phyloP scores from a whole-genome alignment of 2,329 filamentous ascomycete genomes.

The Penicillium decumbens region DNA sequence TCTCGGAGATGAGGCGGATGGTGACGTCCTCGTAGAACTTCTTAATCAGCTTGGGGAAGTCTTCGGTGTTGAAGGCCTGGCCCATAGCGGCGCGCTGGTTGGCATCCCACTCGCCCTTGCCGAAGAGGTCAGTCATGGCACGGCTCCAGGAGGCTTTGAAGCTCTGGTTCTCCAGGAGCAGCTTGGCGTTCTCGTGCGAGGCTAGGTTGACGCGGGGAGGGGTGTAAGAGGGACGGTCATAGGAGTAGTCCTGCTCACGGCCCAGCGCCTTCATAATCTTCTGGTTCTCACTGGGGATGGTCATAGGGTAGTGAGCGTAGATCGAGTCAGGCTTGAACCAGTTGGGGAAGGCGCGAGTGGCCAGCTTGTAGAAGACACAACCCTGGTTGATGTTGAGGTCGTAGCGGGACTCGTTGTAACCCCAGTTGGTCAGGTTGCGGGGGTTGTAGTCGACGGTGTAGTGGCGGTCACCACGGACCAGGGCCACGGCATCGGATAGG shows the following conservation, averaged over 20 bases:
- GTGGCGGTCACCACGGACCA: constrained; percentile 72
- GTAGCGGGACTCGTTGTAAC: constrained; percentile 68
- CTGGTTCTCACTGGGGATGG: constrained; percentile 66
- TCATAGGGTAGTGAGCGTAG: constrained; percentile 73
- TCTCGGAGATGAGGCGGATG: constrained; percentile 57
- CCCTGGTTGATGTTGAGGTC: constrained; percentile 73
- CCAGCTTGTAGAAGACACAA: constrained; percentile 79
- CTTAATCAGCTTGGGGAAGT: constrained; percentile 61
- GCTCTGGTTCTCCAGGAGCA: constrained; percentile 58
- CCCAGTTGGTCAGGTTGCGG: constrained; percentile 75
- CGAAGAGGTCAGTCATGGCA: constrained; percentile 60
- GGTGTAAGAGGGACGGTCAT: constrained; percentile 54
- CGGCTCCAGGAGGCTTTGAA: constrained; percentile 65
- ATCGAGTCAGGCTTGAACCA: constrained; percentile 74
- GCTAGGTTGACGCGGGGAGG: constrained; percentile 53
- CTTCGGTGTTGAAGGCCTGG: constrained; percentile 56
- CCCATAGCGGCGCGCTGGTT: constrained; percentile 53
- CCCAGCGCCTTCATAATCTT: constrained; percentile 65
- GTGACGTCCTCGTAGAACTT: constrained; percentile 63
- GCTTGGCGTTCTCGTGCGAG: constrained; percentile 58
- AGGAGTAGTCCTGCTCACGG: constrained; percentile 66
- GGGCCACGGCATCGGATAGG: constrained; percentile 70
- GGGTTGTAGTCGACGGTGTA: constrained; percentile 75
- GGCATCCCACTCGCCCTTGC: constrained; percentile 50
- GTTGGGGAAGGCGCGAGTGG: constrained; percentile 72